Percentiles rank a stretch among this genome's conserved stretches.
These are phyloP conservation scores for Selaginella tamariscina DNA, from an alignment of 75 land plant species.

Conservation along the genomic window DNA sequence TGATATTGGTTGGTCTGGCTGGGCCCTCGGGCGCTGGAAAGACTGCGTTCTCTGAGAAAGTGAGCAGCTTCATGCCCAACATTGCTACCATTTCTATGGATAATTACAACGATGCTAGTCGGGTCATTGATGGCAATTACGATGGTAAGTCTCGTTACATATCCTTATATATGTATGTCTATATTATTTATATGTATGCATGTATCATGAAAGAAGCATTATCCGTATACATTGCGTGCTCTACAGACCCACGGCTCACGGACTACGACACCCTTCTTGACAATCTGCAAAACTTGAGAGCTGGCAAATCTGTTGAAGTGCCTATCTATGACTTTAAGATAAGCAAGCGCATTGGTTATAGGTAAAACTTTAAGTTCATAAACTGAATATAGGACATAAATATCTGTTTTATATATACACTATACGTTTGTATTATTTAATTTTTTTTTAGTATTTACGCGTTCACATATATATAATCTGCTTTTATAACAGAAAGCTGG, in stretches of 20 bases:
- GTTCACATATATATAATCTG: too few relatives aligned
- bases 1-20: conserved; percentile 8
- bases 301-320: neutral
- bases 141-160: neutral
- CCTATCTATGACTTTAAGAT: conserved; percentile 12
- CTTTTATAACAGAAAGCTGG: conserved; percentile 9
- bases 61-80: conserved; percentile 8
- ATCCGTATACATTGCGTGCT: neutral
- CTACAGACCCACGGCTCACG: conserved; percentile 8
- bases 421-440: neutral
- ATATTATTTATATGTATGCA: neutral
- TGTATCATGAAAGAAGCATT: neutral
- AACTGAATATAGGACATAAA: too few relatives aligned
- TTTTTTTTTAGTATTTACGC: neutral
- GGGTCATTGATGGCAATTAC: conserved; percentile 5
- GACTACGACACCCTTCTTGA: conserved; percentile 9
- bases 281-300: conserved; percentile 5
- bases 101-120: conserved; percentile 4
- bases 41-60: conserved; percentile 12
- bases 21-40: conserved; percentile 9
- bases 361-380: neutral
- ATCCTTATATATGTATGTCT: neutral
- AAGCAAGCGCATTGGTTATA: neutral
- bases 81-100: conserved; percentile 10
- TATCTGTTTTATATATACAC: too few relatives aligned